phyloP scores from a whole-genome alignment of 2,329 filamentous ascomycete genomes.

The Hypoxylon sp. region DNA sequence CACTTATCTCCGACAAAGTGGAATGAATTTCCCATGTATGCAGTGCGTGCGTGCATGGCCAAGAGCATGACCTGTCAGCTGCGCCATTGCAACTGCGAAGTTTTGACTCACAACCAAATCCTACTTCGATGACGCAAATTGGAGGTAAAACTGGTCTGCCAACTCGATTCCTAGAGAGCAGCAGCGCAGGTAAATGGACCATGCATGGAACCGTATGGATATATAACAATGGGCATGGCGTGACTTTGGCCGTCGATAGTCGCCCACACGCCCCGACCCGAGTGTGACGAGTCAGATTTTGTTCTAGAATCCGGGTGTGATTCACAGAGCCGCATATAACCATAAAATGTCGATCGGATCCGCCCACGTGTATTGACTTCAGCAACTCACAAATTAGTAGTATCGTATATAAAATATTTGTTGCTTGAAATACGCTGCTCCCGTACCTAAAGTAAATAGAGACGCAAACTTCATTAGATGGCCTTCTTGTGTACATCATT shows the following conservation, averaged over 20 bases:
- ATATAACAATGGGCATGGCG: constrained; percentile 24
- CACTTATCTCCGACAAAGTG: neutral
- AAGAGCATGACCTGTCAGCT: constrained; percentile 30
- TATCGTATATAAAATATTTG: neutral
- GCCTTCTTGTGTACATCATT: neutral
- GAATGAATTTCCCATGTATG: neutral
- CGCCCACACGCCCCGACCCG: neutral
- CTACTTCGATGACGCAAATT: constrained; percentile 39
- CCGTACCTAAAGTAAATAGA: neutral
- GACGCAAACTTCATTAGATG: neutral
- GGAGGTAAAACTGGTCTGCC: constrained; percentile 11
- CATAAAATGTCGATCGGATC: constrained; percentile 6
- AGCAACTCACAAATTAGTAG: neutral
- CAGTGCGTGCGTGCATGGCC: constrained; percentile 13
- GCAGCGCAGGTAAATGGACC: constrained; percentile 2
- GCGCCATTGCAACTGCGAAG: constrained; percentile 18
- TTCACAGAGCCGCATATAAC: constrained; percentile 20
- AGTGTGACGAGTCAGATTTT: constrained; percentile 29
- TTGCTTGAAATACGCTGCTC: neutral
- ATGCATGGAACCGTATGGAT: constrained; percentile 27
- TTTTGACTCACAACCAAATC: constrained; percentile 37
- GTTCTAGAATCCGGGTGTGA: constrained; percentile 28
- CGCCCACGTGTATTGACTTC: constrained; percentile 3
- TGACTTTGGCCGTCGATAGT: constrained; percentile 18
- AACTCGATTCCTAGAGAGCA: constrained; percentile 11